A percentile compares a stretch with the other conserved stretches of the same genome.
Conservation (phyloP, 2,329 filamentous ascomycete genomes). For the Fonsecaea nubica region DNA sequence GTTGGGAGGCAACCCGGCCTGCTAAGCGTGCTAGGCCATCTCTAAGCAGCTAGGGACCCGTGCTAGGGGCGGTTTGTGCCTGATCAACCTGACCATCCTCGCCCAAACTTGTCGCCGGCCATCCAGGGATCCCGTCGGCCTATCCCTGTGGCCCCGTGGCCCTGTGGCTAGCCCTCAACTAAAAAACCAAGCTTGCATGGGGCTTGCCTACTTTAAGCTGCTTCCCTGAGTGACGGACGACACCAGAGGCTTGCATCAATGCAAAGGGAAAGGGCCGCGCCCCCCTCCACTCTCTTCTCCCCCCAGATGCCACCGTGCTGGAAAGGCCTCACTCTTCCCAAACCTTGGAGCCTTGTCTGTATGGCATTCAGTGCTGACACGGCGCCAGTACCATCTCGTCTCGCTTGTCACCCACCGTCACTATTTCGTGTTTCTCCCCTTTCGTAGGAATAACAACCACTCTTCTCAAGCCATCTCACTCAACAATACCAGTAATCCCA, state of each 20-base stretch:
- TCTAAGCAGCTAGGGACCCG: background rate
- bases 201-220: conserved; percentile 18
- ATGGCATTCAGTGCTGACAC: conserved; percentile 20
- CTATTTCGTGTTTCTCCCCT: conserved; percentile 11
- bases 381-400: conserved; percentile 21
- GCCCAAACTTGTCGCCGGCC: conserved; percentile 12
- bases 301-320: conserved; percentile 12
- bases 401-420: conserved; percentile 21
- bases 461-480: background rate
- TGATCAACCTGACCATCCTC: background rate
- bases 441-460: conserved; percentile 10
- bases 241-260: background rate
- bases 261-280: background rate
- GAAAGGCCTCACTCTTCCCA: conserved; percentile 12
- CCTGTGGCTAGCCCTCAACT: conserved; percentile 3
- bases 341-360: conserved; percentile 14
- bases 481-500: conserved; percentile 5
- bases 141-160: conserved; percentile 5
- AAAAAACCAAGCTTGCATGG: conserved; percentile 1
- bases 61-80: conserved; percentile 1
- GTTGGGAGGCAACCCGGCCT: conserved; percentile 2
- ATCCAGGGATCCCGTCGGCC: conserved; percentile 9
- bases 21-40: background rate
- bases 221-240: conserved; percentile 12
- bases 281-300: background rate